phyloP scores from a whole-genome alignment of 1,284 basidiomycete species.

The Phaffia rhodozyma region DNA sequence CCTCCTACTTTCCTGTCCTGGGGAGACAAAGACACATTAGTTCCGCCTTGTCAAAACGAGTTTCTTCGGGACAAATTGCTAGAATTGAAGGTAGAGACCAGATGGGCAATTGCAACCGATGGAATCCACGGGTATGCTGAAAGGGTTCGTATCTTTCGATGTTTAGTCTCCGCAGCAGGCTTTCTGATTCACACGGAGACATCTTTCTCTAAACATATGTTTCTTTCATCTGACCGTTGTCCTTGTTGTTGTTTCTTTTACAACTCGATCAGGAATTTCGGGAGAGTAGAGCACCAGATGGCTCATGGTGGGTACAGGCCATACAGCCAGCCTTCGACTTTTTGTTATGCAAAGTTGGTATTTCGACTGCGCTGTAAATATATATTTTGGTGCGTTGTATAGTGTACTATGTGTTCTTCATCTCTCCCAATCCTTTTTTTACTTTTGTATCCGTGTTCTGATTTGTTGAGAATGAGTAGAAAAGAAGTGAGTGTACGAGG shows the following conservation, averaged over 20 bases:
- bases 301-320: constrained; percentile 1
- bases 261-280: not conserved
- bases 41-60: not conserved
- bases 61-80: not conserved
- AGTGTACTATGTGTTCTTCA: no score
- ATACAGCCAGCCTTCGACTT: constrained; percentile 5
- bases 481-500: no score
- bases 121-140: constrained; percentile 3
- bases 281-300: constrained; percentile 5
- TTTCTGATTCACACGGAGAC: not conserved
- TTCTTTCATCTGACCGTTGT: not conserved
- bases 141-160: not conserved
- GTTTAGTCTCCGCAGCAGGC: no score
- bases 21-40: constrained; percentile 1
- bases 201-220: not conserved
- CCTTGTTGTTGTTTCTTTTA: not conserved
- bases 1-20: constrained; percentile 8
- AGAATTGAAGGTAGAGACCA: constrained; percentile 1
- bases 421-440: no score
- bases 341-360: constrained; percentile 1
- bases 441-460: no score
- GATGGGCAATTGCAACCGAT: not conserved
- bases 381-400: no score
- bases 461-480: no score
- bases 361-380: no score